Evolutionary conservation across 2,329 filamentous ascomycete species (phyloP).

Genomic region (Didymella exigua): DNA sequence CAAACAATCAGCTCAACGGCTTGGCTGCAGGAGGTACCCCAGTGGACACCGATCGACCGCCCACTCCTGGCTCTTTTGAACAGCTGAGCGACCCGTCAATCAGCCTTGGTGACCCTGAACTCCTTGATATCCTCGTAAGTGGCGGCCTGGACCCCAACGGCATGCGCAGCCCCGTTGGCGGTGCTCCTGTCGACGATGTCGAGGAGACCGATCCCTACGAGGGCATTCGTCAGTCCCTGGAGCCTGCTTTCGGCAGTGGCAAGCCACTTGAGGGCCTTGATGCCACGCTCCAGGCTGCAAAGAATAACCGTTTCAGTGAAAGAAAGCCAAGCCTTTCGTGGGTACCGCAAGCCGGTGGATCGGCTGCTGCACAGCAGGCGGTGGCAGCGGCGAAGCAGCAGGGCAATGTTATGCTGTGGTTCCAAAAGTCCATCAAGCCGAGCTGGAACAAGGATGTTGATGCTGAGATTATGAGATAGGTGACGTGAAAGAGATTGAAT

Average conservation of each 20-base stretch:
- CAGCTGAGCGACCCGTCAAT: neutral
- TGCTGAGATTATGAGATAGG: slow-evolving; percentile 1
- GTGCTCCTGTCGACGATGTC: neutral
- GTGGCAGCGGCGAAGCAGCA: neutral
- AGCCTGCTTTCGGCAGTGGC: neutral
- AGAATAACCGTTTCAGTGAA: neutral
- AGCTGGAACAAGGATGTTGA: slow-evolving; percentile 8
- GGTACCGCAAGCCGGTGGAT: neutral
- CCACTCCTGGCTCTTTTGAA: neutral
- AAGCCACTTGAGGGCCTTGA: slow-evolving; percentile 1
- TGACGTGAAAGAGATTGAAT: too few relatives aligned
- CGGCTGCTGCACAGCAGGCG: neutral
- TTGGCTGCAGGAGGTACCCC: neutral
- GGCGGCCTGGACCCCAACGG: slow-evolving; percentile 10
- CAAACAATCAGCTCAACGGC: neutral
- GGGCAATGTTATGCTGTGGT: slow-evolving; percentile 1
- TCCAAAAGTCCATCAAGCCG: slow-evolving; percentile 4
- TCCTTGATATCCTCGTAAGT: neutral
- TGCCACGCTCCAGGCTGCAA: slow-evolving; percentile 2
- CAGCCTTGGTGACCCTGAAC: neutral
- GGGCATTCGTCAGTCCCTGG: neutral
- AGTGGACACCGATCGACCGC: neutral
- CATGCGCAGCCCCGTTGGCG: neutral
- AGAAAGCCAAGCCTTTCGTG: neutral
- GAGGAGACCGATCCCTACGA: neutral